Conservation (phyloP, 2,329 filamentous ascomycete genomes). For the Sporothrix schenckii region DNA sequence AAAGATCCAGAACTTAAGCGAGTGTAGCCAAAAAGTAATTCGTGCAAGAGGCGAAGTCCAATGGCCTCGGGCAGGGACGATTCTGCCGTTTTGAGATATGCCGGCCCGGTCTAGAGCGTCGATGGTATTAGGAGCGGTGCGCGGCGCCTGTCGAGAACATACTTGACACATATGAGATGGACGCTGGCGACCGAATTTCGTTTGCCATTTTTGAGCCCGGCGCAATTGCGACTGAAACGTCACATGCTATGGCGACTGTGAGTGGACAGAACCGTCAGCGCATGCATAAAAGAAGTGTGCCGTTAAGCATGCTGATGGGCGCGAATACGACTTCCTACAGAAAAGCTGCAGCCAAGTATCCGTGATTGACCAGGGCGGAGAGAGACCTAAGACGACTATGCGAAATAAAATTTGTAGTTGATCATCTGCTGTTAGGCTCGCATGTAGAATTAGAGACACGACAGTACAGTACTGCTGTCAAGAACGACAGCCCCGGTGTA, state of each 20-base stretch:
- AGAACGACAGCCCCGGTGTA: neutral
- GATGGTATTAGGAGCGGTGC: neutral
- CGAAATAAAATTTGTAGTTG: neutral
- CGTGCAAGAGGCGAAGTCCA: neutral
- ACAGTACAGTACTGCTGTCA: conserved; percentile 5
- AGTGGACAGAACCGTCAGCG: neutral
- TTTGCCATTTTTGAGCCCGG: neutral
- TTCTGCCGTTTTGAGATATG: neutral
- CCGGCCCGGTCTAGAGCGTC: neutral
- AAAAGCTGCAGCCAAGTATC: neutral
- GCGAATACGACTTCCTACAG: conserved; percentile 5
- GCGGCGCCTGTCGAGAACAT: neutral
- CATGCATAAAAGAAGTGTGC: conserved; percentile 15
- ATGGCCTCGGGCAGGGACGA: neutral
- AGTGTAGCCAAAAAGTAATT: neutral
- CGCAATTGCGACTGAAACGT: neutral
- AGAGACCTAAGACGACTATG: neutral
- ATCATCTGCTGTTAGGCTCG: conserved; percentile 1
- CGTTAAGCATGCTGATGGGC: neutral
- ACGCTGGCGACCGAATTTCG: neutral
- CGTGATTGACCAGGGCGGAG: neutral
- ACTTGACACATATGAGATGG: neutral
- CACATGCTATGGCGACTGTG: neutral
- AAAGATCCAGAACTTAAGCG: neutral
- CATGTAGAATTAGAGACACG: conserved; percentile 5